Conservation (phyloP, 768 basidiomycete genomes). For the Lentinula boryana region DNA sequence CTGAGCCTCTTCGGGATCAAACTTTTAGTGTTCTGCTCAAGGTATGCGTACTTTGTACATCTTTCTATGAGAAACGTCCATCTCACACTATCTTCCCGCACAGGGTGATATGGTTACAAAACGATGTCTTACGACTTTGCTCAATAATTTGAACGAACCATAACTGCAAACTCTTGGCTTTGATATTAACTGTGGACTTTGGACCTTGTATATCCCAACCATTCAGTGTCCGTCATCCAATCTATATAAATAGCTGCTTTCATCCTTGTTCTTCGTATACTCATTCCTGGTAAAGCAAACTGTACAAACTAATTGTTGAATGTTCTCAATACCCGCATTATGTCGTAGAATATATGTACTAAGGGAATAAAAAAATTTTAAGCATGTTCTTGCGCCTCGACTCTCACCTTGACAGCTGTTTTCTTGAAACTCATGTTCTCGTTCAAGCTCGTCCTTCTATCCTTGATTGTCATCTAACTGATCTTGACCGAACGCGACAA, state of each 20-base stretch:
- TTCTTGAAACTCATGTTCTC: too few species aligned
- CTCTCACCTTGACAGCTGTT: too few species aligned
- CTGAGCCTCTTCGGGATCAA: conserved; percentile 90
- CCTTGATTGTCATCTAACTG: too few species aligned
- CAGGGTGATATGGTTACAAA: conserved; percentile 98
- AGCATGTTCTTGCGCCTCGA: neutral
- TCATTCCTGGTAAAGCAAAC: conserved; percentile 4
- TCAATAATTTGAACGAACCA: conserved; percentile 81
- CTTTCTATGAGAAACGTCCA: neutral
- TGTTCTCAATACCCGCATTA: neutral
- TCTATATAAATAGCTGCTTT: neutral
- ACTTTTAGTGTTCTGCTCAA: conserved; percentile 91
- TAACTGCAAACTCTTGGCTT: conserved; percentile 24
- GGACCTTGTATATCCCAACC: neutral
- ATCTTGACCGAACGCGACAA: neutral
- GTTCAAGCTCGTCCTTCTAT: too few species aligned
- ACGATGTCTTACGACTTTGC: conserved; percentile 82
- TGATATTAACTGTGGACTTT: conserved; percentile 1
- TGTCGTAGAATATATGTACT: neutral
- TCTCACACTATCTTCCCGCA: conserved; percentile 10
- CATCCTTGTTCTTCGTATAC: neutral
- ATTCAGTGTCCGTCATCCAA: neutral
- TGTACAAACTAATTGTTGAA: conserved; percentile 7
- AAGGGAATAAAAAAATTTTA: neutral
- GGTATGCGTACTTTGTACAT: conserved; percentile 32